Conservation (phyloP, 805 yeast species). For the Metschnikowia reukaufii region DNA sequence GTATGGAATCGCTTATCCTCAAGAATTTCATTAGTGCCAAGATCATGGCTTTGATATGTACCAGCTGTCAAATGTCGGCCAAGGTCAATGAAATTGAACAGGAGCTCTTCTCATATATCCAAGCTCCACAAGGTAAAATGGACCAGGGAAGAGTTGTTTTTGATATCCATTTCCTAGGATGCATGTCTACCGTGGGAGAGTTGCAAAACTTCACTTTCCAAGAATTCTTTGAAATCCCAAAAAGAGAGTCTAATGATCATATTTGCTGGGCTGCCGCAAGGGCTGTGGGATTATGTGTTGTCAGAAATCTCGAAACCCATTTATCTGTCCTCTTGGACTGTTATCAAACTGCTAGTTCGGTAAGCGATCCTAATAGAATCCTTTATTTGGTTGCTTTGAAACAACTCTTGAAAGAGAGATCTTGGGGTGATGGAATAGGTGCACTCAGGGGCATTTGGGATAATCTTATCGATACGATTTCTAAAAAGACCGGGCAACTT, state of each 20-base stretch:
- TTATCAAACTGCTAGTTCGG: slow-evolving; percentile 9
- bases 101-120: slow-evolving; percentile 31
- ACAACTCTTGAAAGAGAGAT: slow-evolving; percentile 21
- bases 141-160: slow-evolving; percentile 26
- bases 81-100: slow-evolving; percentile 28
- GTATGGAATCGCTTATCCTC: slow-evolving; percentile 18
- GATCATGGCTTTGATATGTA: slow-evolving; percentile 30
- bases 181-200: slow-evolving; percentile 32
- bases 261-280: slow-evolving; percentile 50
- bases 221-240: slow-evolving; percentile 35
- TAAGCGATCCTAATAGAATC: slow-evolving; percentile 10
- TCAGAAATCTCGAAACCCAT: slow-evolving; percentile 37
- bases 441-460: slow-evolving; percentile 15
- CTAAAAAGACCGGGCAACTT: slow-evolving; percentile 8
- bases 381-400: slow-evolving; percentile 24
- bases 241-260: slow-evolving; percentile 30
- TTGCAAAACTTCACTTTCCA: slow-evolving; percentile 27
- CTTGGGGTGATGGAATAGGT: not conserved
- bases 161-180: slow-evolving; percentile 49
- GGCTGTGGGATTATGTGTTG: slow-evolving; percentile 51
- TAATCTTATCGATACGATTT: slow-evolving; percentile 10
- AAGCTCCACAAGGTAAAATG: slow-evolving; percentile 14
- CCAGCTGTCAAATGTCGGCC: slow-evolving; percentile 19
- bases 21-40: slow-evolving; percentile 29
- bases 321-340: slow-evolving; percentile 37